Conservation (phyloP, 306 rosid genomes). For the Cucumis cinereus region DNA sequence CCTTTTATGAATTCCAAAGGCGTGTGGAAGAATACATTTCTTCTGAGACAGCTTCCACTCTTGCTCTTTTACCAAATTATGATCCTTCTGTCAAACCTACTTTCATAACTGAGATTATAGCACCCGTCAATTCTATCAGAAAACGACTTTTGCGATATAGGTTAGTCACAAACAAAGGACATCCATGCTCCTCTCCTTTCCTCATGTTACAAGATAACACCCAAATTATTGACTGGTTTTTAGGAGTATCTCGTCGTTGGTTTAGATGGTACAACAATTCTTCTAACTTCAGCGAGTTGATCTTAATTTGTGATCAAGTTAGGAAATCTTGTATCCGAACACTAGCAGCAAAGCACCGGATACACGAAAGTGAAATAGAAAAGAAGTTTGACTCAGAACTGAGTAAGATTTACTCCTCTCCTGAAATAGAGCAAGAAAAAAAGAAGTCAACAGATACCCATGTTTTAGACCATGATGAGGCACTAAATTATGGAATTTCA, state of each 20-base stretch:
- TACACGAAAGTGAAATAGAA: slow-evolving; percentile 58
- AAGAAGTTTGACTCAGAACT: slow-evolving; percentile 57
- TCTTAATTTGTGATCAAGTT: slow-evolving; percentile 39
- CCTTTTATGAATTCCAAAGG: slow-evolving; percentile 53
- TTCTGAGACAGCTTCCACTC: slow-evolving; percentile 52
- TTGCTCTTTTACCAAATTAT: slow-evolving; percentile 48
- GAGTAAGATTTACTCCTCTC: slow-evolving; percentile 43
- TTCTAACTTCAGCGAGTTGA: slow-evolving; percentile 47
- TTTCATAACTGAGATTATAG: slow-evolving; percentile 43
- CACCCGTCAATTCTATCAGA: slow-evolving; percentile 49
- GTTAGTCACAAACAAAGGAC: slow-evolving; percentile 45
- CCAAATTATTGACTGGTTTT: slow-evolving; percentile 76
- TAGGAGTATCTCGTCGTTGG: slow-evolving; percentile 70
- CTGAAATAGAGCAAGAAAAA: slow-evolving; percentile 41
- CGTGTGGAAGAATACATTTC: slow-evolving; percentile 54
- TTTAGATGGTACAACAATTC: slow-evolving; percentile 58
- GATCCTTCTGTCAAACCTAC: slow-evolving; percentile 26
- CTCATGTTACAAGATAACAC: slow-evolving; percentile 56
- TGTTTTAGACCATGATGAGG: slow-evolving; percentile 54
- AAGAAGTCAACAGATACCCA: slow-evolving; percentile 24
- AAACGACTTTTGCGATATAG: slow-evolving; percentile 63
- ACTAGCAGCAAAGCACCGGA: slow-evolving; percentile 65
- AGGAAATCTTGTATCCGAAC: slow-evolving; percentile 88
- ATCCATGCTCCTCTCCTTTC: slow-evolving; percentile 35
- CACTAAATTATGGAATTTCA: slow-evolving; percentile 66